phyloP scores from a whole-genome alignment of 2,329 filamentous ascomycete genomes.

The Furcasterigmium sp. region DNA sequence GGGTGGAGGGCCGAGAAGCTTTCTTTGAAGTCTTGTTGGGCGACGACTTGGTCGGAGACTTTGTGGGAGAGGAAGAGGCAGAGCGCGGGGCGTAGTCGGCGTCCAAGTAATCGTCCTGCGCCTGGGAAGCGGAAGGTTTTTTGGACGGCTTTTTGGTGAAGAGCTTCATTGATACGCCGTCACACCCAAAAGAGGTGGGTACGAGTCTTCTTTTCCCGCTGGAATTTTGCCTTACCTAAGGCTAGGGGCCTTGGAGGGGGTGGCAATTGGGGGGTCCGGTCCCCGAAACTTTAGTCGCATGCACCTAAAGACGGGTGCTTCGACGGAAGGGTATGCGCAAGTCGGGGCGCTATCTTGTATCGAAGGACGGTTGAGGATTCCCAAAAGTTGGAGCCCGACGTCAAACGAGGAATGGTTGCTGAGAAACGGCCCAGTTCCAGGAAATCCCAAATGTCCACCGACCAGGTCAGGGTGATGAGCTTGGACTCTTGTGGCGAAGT shows the following conservation, averaged over 20 bases:
- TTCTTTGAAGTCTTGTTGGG: conserved; percentile 31
- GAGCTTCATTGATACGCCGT: conserved; percentile 40
- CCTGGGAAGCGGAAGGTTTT: conserved; percentile 25
- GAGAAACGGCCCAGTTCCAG: too few relatives aligned
- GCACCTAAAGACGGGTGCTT: conserved; percentile 6
- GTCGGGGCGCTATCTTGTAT: too few relatives aligned
- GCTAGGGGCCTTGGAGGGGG: too few relatives aligned
- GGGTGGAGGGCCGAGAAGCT: conserved; percentile 20
- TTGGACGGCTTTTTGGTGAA: conserved; percentile 42
- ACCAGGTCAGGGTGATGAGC: too few relatives aligned
- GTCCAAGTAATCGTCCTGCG: conserved; percentile 28
- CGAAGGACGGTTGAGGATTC: too few relatives aligned
- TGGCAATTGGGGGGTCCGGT: conserved; percentile 10
- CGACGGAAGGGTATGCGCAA: conserved; percentile 14
- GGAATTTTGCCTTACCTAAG: too few relatives aligned
- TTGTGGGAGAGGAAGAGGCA: conserved; percentile 24
- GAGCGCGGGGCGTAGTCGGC: conserved; percentile 22
- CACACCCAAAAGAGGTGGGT: conserved; percentile 4
- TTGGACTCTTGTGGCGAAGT: too few relatives aligned
- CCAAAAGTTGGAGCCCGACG: too few relatives aligned
- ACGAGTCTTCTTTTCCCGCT: conserved; percentile 8
- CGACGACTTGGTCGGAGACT: conserved; percentile 20
- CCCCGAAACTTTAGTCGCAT: neutral
- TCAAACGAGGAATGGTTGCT: too few relatives aligned
- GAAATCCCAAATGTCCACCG: too few relatives aligned